A percentile compares a stretch with the other conserved stretches of the same genome.
These are phyloP conservation scores for Yamadazyma songkhlaensis DNA, from an alignment of 1,139 yeast genomes.

Conservation along the genomic window DNA sequence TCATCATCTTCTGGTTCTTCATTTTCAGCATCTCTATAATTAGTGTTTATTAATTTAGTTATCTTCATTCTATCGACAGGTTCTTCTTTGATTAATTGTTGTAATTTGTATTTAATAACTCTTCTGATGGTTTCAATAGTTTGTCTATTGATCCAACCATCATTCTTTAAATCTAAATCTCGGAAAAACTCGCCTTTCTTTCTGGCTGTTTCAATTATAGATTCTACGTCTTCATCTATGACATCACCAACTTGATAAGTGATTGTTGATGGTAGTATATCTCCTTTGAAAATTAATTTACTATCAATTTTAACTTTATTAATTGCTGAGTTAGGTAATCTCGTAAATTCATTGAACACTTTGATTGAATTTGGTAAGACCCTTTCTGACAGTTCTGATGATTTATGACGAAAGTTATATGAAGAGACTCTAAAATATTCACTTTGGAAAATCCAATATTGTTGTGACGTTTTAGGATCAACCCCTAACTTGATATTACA, in stretches of 20 bases:
- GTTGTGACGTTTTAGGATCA: slow-evolving; percentile 61
- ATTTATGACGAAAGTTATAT: slow-evolving; percentile 18
- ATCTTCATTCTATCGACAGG: slow-evolving; percentile 40
- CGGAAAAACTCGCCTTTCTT: slow-evolving; percentile 40
- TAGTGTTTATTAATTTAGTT: slow-evolving; percentile 40
- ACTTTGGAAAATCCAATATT: slow-evolving; percentile 70
- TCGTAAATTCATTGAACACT: slow-evolving; percentile 9
- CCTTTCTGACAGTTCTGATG: slow-evolving; percentile 7
- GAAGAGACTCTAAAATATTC: slow-evolving; percentile 71
- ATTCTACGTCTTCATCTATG: slow-evolving; percentile 58
- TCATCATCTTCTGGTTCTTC: slow-evolving; percentile 24
- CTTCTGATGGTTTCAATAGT: slow-evolving; percentile 64
- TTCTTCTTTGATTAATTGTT: slow-evolving; percentile 48
- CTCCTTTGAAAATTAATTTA: slow-evolving; percentile 71
- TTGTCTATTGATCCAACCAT: slow-evolving; percentile 76
- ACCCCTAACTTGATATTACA: slow-evolving; percentile 78
- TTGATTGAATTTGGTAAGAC: slow-evolving; percentile 18
- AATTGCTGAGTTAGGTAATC: neutral
- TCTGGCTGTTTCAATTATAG: slow-evolving; percentile 41
- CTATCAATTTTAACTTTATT: slow-evolving; percentile 32
- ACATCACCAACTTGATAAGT: slow-evolving; percentile 84
- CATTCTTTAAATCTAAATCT: slow-evolving; percentile 40
- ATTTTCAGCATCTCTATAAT: slow-evolving; percentile 28
- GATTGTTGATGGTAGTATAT: slow-evolving; percentile 61
- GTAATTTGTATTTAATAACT: slow-evolving; percentile 70